Conservation (phyloP, 495 filamentous ascomycete species). For the Xylaria telfairii region DNA sequence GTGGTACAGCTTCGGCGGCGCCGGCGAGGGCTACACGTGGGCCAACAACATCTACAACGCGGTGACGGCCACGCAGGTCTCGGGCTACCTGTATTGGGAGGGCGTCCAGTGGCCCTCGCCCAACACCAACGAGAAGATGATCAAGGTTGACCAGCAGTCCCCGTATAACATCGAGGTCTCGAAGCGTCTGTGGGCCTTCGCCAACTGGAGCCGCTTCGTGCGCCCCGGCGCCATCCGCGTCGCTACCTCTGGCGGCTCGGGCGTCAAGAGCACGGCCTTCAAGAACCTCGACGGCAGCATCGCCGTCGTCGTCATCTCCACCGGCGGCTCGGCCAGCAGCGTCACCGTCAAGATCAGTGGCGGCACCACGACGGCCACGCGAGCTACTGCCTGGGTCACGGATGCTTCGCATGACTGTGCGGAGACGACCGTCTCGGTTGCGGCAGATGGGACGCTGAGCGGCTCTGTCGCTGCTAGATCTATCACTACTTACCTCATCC, state of each 20-base stretch:
- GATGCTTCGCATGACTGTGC: slow-evolving; percentile 45
- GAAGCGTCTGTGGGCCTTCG: slow-evolving; percentile 61
- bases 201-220: slow-evolving; percentile 56
- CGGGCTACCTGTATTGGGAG: slow-evolving; percentile 62
- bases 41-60: slow-evolving; percentile 59
- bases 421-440: slow-evolving; percentile 37
- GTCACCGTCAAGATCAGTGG: slow-evolving; percentile 41
- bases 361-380: slow-evolving; percentile 18
- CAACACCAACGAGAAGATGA: slow-evolving; percentile 54
- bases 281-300: slow-evolving; percentile 56
- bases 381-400: slow-evolving; percentile 46
- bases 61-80: slow-evolving; percentile 50
- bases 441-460: slow-evolving; percentile 37
- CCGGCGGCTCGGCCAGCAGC: slow-evolving; percentile 38
- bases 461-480: slow-evolving; percentile 46
- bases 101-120: slow-evolving; percentile 56
- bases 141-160: slow-evolving; percentile 49
- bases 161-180: slow-evolving; percentile 48
- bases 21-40: slow-evolving; percentile 63
- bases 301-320: slow-evolving; percentile 56
- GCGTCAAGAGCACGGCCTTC: slow-evolving; percentile 56
- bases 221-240: slow-evolving; percentile 55
- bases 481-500: slow-evolving; percentile 46
- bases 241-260: slow-evolving; percentile 37
- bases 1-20: slow-evolving; percentile 55